A percentile compares a stretch with the other conserved stretches of the same genome.
These are phyloP conservation scores for Tulasnella sp. DNA, from an alignment of 768 basidiomycete species.

Conservation along the genomic window DNA sequence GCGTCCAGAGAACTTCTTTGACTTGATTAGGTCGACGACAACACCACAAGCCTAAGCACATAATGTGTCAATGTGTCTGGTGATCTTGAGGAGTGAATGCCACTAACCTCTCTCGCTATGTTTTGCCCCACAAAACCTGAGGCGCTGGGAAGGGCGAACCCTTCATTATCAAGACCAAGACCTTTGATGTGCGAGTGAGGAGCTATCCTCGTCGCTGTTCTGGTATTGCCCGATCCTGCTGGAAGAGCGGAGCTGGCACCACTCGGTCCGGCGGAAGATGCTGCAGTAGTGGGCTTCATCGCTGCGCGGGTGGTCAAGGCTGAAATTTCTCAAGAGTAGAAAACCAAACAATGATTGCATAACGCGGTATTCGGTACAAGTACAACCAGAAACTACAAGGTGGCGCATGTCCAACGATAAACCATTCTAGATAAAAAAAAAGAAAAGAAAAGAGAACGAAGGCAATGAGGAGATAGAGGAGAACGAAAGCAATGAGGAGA, in stretches of 20 bases:
- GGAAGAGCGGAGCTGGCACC: neutral
- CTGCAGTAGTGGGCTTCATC: conserved; percentile 23
- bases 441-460: too few species aligned
- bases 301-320: conserved; percentile 12
- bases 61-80: neutral
- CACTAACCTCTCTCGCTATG: conserved; percentile 78
- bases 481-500: too few species aligned
- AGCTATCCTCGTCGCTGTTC: conserved; percentile 65
- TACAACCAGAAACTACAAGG: neutral
- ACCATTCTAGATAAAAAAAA: too few species aligned
- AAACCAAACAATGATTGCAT: conserved; percentile 1
- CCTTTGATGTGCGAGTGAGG: conserved; percentile 97
- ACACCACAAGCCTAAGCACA: conserved; percentile 76
- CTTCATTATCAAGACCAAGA: conserved; percentile 82
- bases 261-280: neutral
- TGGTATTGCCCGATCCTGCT: neutral
- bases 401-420: too few species aligned
- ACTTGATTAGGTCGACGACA: conserved; percentile 82
- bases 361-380: neutral
- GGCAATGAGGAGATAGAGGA: too few species aligned
- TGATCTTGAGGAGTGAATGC: neutral
- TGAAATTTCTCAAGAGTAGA: conserved; percentile 17
- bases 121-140: conserved; percentile 90
- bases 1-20: conserved; percentile 88
- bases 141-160: conserved; percentile 62